Conservation (phyloP, 768 basidiomycete species). For the Russula abietina region DNA sequence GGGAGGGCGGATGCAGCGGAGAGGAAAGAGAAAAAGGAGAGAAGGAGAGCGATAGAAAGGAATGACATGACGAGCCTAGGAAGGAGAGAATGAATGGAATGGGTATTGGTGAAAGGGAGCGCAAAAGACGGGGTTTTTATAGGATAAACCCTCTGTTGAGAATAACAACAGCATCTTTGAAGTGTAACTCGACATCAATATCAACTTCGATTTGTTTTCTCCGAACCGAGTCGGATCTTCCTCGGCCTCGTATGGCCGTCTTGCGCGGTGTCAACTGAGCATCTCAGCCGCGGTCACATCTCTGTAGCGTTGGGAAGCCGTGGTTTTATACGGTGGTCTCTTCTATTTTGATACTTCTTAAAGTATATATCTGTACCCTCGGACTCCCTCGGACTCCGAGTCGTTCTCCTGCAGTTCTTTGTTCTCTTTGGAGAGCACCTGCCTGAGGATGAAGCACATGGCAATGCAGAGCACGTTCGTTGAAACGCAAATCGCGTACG, state of each 20-base stretch:
- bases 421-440: slow-evolving; percentile 31
- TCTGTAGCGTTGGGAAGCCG: too few species aligned
- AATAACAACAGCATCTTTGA: background rate
- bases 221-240: too few species aligned
- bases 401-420: slow-evolving; percentile 34
- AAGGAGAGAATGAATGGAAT: background rate
- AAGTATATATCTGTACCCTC: slow-evolving; percentile 43
- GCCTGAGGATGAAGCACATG: slow-evolving; percentile 35
- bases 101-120: background rate
- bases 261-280: too few species aligned
- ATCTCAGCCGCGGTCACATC: too few species aligned
- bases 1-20: slow-evolving; percentile 16
- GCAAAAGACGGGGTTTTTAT: background rate
- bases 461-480: slow-evolving; percentile 41
- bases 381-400: slow-evolving; percentile 33
- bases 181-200: too few species aligned
- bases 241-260: too few species aligned
- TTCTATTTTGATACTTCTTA: slow-evolving; percentile 25
- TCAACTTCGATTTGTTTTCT: too few species aligned
- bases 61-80: background rate
- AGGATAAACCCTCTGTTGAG: background rate
- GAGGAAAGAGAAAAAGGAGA: slow-evolving; percentile 23
- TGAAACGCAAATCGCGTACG: slow-evolving; percentile 68
- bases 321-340: too few species aligned
- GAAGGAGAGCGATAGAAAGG: slow-evolving; percentile 13